Conservation (phyloP, 192 early-diverging fungal genomes). For the Backusella morwellensis region DNA sequence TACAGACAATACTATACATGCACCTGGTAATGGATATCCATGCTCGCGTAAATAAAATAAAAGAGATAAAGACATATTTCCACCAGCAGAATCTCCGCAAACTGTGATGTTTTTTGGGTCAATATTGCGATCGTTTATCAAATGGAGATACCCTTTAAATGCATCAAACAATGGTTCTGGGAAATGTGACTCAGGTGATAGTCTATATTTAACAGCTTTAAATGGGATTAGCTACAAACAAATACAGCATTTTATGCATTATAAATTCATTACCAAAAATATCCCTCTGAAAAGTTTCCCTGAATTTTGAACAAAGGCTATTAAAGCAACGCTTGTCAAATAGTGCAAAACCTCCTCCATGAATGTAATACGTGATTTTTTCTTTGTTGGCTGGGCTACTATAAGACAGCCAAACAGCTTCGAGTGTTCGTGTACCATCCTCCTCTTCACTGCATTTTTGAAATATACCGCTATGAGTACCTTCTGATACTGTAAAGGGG, state of each 20-base stretch:
- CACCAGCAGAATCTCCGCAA: conserved; percentile 71
- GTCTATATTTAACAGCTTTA: background rate
- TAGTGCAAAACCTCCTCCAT: conserved; percentile 4
- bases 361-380: conserved; percentile 13
- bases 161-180: background rate
- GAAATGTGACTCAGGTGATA: background rate
- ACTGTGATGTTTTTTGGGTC: conserved; percentile 55
- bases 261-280: conserved; percentile 13
- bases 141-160: conserved; percentile 17
- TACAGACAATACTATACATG: conserved; percentile 56
- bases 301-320: background rate
- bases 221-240: background rate
- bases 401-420: conserved; percentile 6
- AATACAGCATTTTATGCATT: background rate
- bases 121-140: conserved; percentile 50
- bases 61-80: conserved; percentile 55
- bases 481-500: background rate
- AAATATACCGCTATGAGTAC: conserved; percentile 3
- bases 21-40: conserved; percentile 40
- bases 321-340: conserved; percentile 2
- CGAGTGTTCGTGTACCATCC: background rate
- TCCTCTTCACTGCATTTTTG: background rate
- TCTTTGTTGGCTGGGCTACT: background rate
- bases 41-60: conserved; percentile 58
- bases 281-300: background rate